Evolutionary conservation across 2,329 filamentous ascomycete genomes (phyloP), one percentile per base, ranked within the genome.

Genomic region (Phoma sp.): DNA sequence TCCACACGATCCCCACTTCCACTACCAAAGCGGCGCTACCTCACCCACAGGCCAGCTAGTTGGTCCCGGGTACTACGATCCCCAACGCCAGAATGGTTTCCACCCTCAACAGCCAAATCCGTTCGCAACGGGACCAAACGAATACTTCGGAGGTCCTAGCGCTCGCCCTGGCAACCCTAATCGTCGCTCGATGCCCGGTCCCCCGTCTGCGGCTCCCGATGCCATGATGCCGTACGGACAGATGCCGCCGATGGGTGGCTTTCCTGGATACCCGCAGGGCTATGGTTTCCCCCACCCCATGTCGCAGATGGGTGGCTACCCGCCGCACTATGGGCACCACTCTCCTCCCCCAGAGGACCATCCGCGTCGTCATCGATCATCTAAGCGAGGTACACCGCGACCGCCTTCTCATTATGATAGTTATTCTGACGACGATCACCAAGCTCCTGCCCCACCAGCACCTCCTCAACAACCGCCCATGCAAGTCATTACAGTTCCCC

Each of bases 191-290:
- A 74, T 75, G 67, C 45, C 45, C 18, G 52, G 14, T 13, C 66
- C 67, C 8, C 66, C 67, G 2, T 58, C 48, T 32, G 41, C 18
- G 2, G 59, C 65, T 1, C 57, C 59, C 23, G 59, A 61, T 30
- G 65, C 73, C 25, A 67, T 76, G 64, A 75, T 74, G 72, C 68
- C 70, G 1, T 75, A 66, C 47, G 40, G 39, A 3, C 51, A 54
- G 13, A 18, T 18, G n/a, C 23, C 24, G 6, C 44, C 45, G 5
- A 54, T 54, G 52, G 46, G 45, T 22, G 40, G 10, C 59, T 66
- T 37, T 54, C 56, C 47, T 57, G 62, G 62, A 39, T 69, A 65
- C 53, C 52, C 52, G 13, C 51, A 48, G 4, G 52, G 45, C 46
- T 72, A 71, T 47, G 62, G 65, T 9, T 52, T 35, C 22, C 35